Base-by-base conservation (phyloP, 2,329 filamentous ascomycete species). In the Aspergillus novoparasiticus region DNA sequence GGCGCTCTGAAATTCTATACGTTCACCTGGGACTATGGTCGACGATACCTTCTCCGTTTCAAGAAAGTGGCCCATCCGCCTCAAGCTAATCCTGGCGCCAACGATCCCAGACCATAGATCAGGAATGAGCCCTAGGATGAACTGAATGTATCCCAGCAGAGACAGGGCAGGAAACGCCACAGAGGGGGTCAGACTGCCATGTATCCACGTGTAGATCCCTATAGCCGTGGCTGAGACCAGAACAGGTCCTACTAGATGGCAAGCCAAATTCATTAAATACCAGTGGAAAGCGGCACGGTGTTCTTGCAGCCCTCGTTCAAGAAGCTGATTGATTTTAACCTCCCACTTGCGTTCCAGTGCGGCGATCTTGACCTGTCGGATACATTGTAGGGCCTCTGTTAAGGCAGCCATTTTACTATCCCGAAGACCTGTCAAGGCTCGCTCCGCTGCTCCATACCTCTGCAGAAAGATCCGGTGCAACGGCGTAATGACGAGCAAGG, bases 361-460 rank as follows among this genome's bases (percentile, higher is more conserved):
- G 0, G 90, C 90, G 69, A 94, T 93, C 72, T 95, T 95, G 79
- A 95, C 92, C 75, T 95, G 92, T 1, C 91, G 86, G 66, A 94
- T 94, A 9, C 91, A 91, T 69, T 91, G 86, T 1, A 95, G 79
- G 0, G 89, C 90, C 75, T 95, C 91, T 1, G 90, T 91, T 34
- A 95, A 85, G 16, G 93, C 85, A 0, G 85, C 89, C 78, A 93
- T 84, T 76, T 94, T 94, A 60, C 87, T 83, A 74, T 94, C 92
- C 51, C 91, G 84, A 32, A 89, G 83, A 72, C 90, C 91, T 90
- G 94, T 94, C 57, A 94, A 76, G 57, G 83, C 80, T 60, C 90
- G 89, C 70, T 93, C 89, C 5, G 88, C 85, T 26, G 79, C 81
- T 0, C 88, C 81, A 71, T 92, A 92, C 23, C 81, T 81, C 72